Evolutionary conservation across 2,329 filamentous ascomycete species (phyloP), one percentile per base, ranked within the genome.

Genomic region (Aspergillus floridensis): DNA sequence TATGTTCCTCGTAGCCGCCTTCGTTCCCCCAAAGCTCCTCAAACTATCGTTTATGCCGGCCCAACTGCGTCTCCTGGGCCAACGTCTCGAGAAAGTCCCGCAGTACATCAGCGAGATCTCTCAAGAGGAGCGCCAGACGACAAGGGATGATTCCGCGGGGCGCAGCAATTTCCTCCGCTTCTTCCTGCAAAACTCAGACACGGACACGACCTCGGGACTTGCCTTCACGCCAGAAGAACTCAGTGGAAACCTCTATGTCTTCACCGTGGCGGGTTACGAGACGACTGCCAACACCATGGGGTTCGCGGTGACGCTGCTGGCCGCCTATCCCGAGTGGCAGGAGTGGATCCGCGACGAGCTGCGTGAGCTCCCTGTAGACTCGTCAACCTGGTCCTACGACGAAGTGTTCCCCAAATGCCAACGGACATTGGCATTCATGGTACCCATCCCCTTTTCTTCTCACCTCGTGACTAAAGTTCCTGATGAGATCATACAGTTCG

Each of bases 311-410:
- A 74, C 76, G 1, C 67, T 82, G 4, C 72, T 85, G 0, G 76
- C 80, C 1, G 67, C 74, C 1, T 70, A 82, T 59, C 80, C 81
- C 0, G 66, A 80, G 54, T 79, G 79, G 71, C 83, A 86, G 67
- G 74, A 77, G 3, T 85, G 83, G 82, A 65, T 85, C 3, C 69
- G 70, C 8, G 80, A 81, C 56, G 84, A 86, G 63, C 71, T 84
- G 38, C 70, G 77, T 49, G 49, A 64, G 2, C 67, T 82, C 6
- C 53, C 66, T 5, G 57, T 61, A 5, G 65, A 68, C 3, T 52
- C 60, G 3, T 70, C 68, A 2, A 60, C 66, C 2, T 66, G 74
- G 53, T 72, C 77, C 3, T 85, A 85, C 63, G 68, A 73, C 2
- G 67, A 73, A 1, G 63, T 74, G 0, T 84, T 78, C 63, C 79